Evolutionary conservation across 2,329 filamentous ascomycete genomes (phyloP), one percentile per base, ranked within the genome.

Genomic region (Ophiocordyceps camponoti-leonardi): DNA sequence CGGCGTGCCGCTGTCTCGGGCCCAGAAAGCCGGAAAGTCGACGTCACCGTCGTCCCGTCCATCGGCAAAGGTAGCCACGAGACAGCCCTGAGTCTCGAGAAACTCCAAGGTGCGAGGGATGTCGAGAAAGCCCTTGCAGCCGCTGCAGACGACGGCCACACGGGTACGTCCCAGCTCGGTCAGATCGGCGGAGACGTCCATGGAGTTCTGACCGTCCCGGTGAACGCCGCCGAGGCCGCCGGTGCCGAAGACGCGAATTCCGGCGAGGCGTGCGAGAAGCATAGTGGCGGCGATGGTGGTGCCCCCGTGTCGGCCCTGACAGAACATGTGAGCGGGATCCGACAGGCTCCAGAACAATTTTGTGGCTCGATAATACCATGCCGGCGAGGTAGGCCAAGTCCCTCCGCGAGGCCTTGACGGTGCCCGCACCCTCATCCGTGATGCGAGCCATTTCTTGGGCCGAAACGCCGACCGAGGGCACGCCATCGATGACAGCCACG

Each of bases 111-210:
- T 98, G 45, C 86, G 74, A 2, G 83, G 79, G 48, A 95, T 87
- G 58, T 98, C 92, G 35, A 98, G 71, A 61, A 98, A 96, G 50
- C 90, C 92, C 66, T 98, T 98, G 66, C 86, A 93, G 14, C 92
- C 92, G 51, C 84, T 86, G 61, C 82, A 84, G 45, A 98, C 71
- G 2, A 98, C 88, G 23, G 88, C 82, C 45, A 98, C 81, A 12
- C 85, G 78, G 8, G 88, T 95, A 47, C 87, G 75, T 16, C 92
- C 88, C 44, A 98, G 75, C 68, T 96, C 92, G 4, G 86, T 95
- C 49, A 98, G 71, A 63, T 98, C 92, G 39, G 92, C 90, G 49
- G 90, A 96, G 50, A 98, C 77, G 59, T 98, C 92, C 79, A 96
- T 82, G 8, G 83, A 84, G 52, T 73, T 73, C 60, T 95, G 82